A percentile compares a stretch with the other conserved stretches of the same genome.
Conservation (phyloP, 1,139 yeast genomes). For the Keqinozyma sinolaborantium region DNA sequence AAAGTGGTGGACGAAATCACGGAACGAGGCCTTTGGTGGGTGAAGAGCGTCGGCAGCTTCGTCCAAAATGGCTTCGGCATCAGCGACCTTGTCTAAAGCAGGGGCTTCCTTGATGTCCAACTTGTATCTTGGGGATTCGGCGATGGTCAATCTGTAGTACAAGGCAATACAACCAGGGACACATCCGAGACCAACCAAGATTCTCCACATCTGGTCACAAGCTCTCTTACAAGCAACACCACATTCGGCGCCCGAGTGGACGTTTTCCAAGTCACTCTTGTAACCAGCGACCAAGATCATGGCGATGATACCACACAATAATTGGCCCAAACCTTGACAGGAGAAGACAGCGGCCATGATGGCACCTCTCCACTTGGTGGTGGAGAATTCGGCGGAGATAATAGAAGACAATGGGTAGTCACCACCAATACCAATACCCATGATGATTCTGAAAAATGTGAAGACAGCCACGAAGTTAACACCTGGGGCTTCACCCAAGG, state of each 20-base stretch:
- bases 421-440: conserved; percentile 99
- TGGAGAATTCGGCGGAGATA: conserved; percentile 83
- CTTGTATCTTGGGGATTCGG: conserved; percentile 89
- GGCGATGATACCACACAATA: conserved; percentile 81
- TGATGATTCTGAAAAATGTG: conserved; percentile 71
- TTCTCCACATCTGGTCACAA: conserved; percentile 93
- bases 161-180: conserved; percentile 82
- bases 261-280: conserved; percentile 53
- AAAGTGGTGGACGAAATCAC: conserved; percentile 69
- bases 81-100: conserved; percentile 57
- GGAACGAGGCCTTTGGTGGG: conserved; percentile 57
- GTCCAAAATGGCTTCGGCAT: conserved; percentile 49
- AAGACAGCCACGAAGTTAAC: conserved; percentile 69
- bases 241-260: conserved; percentile 54
- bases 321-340: conserved; percentile 91
- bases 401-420: conserved; percentile 97
- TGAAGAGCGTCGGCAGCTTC: conserved; percentile 41
- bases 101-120: conserved; percentile 66
- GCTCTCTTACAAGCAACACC: conserved; percentile 65
- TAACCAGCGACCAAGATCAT: conserved; percentile 69
- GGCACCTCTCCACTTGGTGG: conserved; percentile 96
- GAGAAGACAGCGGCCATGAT: conserved; percentile 93
- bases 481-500: conserved; percentile 66
- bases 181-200: conserved; percentile 81
- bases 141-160: conserved; percentile 87